Evolutionary conservation across 345 rosid genomes (phyloP), one percentile per base, ranked within the genome.

Genomic region (Populus alba): DNA sequence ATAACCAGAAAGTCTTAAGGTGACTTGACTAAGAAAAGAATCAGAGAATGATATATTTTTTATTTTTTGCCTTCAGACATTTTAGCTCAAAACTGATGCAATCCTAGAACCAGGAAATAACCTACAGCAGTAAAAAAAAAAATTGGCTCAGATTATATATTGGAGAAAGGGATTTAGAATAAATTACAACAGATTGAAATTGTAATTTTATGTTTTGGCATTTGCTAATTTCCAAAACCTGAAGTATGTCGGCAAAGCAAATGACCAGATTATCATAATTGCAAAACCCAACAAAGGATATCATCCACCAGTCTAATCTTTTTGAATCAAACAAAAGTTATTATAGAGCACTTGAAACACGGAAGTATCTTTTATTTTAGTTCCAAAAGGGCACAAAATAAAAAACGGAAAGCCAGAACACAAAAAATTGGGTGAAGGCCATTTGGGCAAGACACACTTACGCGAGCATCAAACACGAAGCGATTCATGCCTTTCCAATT

Each of bases 401-500:
- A 37, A 7, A 41, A 35, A 5, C n/a, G 2, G 59, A 17, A 41
- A 41, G 13, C 45, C 45, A 41, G 45, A 10, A 41, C 13, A 41
- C 11, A 43, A 10, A 11, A 43, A 57, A 12, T 45, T 15, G 0
- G 20, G 20, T 18, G 41, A 47, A 16, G 31, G 22, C 23, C 3
- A 5, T 31, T 2, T 0, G 13, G 18, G 25, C 18, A 15, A 23
- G n/a, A 68, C 35, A 68, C 2, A 73, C 81, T 77, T 77, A 81
- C 84, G 23, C 72, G 81, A 77, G 84, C 81, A 74, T 81, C 84
- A 65, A 81, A 81, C 39, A 51, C 81, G 39, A 23, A 81, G 78
- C 84, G 84, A 66, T 69, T 81, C 57, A 68, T 74, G 65, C 84
- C 84, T 27, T 81, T 74, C 84, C 81, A 81, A 17, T 77, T 81